Evolutionary conservation across 257 asterid genomes (phyloP).

Genomic region (Perilla frutescens): DNA sequence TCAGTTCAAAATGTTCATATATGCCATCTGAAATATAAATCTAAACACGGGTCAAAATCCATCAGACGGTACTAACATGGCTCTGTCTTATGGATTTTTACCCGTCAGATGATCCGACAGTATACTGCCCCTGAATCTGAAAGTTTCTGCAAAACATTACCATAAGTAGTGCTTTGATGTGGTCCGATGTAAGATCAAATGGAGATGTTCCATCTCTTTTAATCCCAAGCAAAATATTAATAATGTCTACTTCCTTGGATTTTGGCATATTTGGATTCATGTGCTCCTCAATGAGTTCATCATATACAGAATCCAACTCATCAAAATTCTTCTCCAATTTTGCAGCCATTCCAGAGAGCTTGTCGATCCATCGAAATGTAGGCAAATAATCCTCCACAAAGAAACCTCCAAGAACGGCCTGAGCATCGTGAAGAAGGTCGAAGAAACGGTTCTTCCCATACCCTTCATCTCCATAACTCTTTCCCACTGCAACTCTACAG

Average conservation of each 20-base stretch:
- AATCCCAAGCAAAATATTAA: slow-evolving; percentile 34
- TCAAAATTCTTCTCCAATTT: slow-evolving; percentile 30
- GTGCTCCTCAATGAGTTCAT: slow-evolving; percentile 43
- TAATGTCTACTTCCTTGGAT: slow-evolving; percentile 37
- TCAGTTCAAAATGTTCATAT: too few species aligned
- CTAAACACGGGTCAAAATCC: too few species aligned
- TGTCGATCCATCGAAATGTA: slow-evolving; percentile 40
- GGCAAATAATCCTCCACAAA: slow-evolving; percentile 44
- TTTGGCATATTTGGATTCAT: slow-evolving; percentile 24
- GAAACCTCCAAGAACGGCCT: slow-evolving; percentile 15
- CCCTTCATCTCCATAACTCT: slow-evolving; percentile 30
- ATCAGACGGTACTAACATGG: too few species aligned
- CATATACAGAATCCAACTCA: slow-evolving; percentile 32
- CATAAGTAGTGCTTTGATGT: slow-evolving; percentile 43
- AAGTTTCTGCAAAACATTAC: slow-evolving; percentile 7
- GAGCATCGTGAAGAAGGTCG: slow-evolving; percentile 25
- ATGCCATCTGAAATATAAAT: too few species aligned
- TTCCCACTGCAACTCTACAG: slow-evolving; percentile 34
- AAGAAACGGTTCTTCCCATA: slow-evolving; percentile 27
- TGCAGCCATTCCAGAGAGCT: slow-evolving; percentile 26
- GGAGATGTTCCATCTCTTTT: slow-evolving; percentile 14
- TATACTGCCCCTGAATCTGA: too few species aligned
- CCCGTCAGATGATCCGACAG: too few species aligned
- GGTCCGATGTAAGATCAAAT: slow-evolving; percentile 33
- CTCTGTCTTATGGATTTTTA: too few species aligned